Conservation (phyloP, 305 asterid genomes). For the Coffea humblotiana region DNA sequence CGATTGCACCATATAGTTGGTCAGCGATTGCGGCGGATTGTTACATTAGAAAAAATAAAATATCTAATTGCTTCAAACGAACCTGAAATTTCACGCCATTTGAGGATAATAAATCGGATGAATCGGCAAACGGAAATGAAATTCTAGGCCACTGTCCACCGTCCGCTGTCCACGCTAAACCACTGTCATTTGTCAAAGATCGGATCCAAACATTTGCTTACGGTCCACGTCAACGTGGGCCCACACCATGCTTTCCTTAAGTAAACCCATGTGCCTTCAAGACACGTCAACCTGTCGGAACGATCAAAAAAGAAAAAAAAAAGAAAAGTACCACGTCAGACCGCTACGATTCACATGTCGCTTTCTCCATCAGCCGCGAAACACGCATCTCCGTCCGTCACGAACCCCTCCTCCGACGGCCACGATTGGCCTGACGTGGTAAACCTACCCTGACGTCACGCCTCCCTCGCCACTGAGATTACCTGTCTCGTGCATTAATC, state of each 20-base stretch:
- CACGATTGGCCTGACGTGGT: background rate
- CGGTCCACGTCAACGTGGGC: conserved; percentile 18
- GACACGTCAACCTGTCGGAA: conserved; percentile 42
- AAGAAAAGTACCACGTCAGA: conserved; percentile 33
- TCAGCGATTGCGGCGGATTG: no score
- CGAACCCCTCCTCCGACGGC: conserved; percentile 27
- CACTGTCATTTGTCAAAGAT: background rate
- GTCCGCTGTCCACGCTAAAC: no score
- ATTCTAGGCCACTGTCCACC: background rate
- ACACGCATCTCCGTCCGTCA: conserved; percentile 31
- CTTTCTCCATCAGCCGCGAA: conserved; percentile 25
- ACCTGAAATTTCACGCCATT: background rate
- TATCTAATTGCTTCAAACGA: background rate
- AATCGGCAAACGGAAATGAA: background rate
- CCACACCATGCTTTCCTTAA: background rate
- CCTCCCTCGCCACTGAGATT: background rate
- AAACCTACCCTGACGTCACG: conserved; percentile 16
- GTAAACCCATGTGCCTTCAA: conserved; percentile 18
- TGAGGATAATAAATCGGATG: background rate
- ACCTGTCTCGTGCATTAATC: conserved; percentile 12
- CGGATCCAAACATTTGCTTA: background rate
- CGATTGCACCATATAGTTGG: no score
- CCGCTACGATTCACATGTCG: background rate
- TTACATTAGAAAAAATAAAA: no score
- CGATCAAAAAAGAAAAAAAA: background rate